Base-by-base conservation (phyloP, 2,329 filamentous ascomycete species). In the Calonectria multiphialidica region DNA sequence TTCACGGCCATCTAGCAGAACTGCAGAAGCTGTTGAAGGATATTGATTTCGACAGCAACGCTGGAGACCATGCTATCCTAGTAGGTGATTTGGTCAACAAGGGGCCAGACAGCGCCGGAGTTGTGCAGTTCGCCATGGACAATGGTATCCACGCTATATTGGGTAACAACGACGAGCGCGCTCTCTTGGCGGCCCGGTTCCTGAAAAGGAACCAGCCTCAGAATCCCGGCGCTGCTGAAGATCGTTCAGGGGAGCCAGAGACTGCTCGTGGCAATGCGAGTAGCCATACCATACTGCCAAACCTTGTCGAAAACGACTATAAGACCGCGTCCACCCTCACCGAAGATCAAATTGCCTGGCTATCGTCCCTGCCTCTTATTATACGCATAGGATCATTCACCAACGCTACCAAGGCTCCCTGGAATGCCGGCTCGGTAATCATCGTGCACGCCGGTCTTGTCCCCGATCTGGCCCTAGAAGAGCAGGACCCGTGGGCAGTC, bases 131-230 rank as follows among this genome's bases (percentile, higher is more conserved):
- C 35, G 92, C 94, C 21, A 93, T 94, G 78, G 84, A 89, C 16
- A 83, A 95, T 7, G 89, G 90, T 42, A 95, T 95, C 5, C 93
- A 91, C 9, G 93, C 91, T 66, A 94, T 98, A 5, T 91, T 95
- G 62, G 96, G 96, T 9, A 98, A 98, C 81, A 94, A 97, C 82
- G 96, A 98, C 80, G 95, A 98, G 80, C 89, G 92, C 5, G 88
- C 98, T 13, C 87, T 98, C 23, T 87, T 92, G 21, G 88, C 8
- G 33, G 73, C n/a, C 45, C 68, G n/a, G 44, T 70, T 76, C 2
- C 35, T 74, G 18, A 70, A 68, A 16, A 67, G 65, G 21, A 65
- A 57, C 28, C 62, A 71, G 1, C 23, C n/a, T 9, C 8, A 40
- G 18, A 30, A 35, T 28, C 16, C 30, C 13, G 25, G 44, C 12